Evolutionary conservation across 331 rosid species (phyloP).

Genomic region (Cucumis variabilis): DNA sequence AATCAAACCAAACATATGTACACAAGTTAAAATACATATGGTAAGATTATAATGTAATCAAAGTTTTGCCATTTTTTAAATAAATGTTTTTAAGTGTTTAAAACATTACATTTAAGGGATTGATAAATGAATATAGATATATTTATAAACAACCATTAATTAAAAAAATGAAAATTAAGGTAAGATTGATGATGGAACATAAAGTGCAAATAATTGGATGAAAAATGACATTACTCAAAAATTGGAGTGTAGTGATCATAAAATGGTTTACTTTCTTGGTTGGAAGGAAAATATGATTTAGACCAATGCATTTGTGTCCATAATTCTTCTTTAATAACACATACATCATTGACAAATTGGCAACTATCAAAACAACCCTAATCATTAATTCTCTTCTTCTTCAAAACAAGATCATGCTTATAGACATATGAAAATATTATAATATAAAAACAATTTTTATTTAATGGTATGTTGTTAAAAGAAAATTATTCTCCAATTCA

Average conservation of each 20-base stretch:
- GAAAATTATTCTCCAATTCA: too few relatives aligned
- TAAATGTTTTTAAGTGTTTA: neutral
- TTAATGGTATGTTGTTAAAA: neutral
- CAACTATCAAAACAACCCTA: neutral
- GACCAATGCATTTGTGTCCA: neutral
- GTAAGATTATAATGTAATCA: neutral
- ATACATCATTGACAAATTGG: neutral
- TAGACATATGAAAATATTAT: neutral
- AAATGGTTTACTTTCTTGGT: neutral
- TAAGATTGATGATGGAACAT: neutral
- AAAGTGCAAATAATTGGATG: neutral
- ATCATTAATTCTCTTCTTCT: neutral
- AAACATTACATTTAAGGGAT: neutral
- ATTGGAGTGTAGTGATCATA: neutral
- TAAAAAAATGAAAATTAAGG: neutral
- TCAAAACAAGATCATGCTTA: neutral
- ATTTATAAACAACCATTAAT: neutral
- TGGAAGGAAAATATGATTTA: conserved; percentile 2
- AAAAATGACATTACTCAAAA: neutral
- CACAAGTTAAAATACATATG: too few relatives aligned
- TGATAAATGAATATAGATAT: neutral
- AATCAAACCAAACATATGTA: too few relatives aligned
- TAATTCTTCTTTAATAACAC: neutral
- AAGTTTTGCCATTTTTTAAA: too few relatives aligned
- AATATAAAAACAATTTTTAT: neutral